These are phyloP conservation scores for Fusarium sp. DNA, from an alignment of 2,329 filamentous ascomycete species.

Conservation along the genomic window DNA sequence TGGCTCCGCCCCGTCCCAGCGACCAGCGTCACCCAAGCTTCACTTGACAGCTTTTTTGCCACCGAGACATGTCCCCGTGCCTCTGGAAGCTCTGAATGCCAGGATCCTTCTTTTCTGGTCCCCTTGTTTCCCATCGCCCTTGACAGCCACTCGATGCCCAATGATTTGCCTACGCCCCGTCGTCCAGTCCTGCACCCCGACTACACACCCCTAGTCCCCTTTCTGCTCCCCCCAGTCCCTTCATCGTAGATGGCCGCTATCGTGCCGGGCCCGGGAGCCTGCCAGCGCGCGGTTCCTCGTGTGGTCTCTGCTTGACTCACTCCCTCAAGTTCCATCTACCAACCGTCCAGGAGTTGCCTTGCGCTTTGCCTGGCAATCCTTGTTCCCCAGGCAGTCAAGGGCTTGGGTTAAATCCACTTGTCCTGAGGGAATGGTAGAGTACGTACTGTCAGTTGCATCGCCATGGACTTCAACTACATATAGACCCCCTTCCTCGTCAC, in stretches of 20 bases:
- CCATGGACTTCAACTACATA: conserved; percentile 39
- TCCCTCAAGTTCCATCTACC: conserved; percentile 27
- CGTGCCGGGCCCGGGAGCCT: conserved; percentile 34
- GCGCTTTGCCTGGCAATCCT: conserved; percentile 34
- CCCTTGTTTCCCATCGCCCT: conserved; percentile 27
- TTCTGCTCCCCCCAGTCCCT: conserved; percentile 1
- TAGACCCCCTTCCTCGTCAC: conserved; percentile 34
- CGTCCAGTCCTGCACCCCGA: conserved; percentile 31
- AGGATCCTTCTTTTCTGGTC: conserved; percentile 27
- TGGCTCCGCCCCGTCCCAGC: conserved; percentile 38
- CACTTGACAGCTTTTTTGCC: conserved; percentile 37
- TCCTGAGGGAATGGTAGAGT: conserved; percentile 30
- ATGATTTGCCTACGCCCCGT: conserved; percentile 41
- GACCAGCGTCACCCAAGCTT: conserved; percentile 27
- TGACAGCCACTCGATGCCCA: conserved; percentile 40
- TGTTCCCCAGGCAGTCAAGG: conserved; percentile 37
- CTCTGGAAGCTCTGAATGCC: conserved; percentile 19
- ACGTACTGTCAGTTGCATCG: conserved; percentile 38
- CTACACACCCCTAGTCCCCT: conserved; percentile 26
- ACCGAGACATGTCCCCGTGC: conserved; percentile 25
- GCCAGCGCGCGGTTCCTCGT: conserved; percentile 28
- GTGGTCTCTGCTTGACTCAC: conserved; percentile 40
- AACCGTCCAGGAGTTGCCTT: conserved; percentile 37
- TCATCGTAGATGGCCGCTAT: conserved; percentile 36
- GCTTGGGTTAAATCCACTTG: conserved; percentile 35